Evolutionary conservation across 2,329 filamentous ascomycete genomes (phyloP).

Genomic region (Pseudofabraea citricarpa): DNA sequence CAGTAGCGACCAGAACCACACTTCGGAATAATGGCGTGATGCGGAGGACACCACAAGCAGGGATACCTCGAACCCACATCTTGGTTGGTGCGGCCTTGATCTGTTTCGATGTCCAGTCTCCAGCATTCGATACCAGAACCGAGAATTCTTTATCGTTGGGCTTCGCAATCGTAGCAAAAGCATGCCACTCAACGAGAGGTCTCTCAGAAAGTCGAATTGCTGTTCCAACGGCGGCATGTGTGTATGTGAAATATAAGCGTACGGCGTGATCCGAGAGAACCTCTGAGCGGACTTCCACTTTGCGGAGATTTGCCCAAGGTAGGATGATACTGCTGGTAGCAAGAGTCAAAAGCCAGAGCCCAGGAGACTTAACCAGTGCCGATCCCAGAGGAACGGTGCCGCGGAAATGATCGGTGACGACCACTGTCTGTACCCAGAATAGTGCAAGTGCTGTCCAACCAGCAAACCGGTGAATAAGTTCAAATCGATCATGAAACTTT

Average conservation of each 20-base stretch:
- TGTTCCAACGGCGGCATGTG: slow-evolving; percentile 50
- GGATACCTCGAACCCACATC: slow-evolving; percentile 65
- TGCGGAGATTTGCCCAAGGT: slow-evolving; percentile 69
- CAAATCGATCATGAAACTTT: slow-evolving; percentile 63
- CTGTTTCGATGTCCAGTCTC: slow-evolving; percentile 66
- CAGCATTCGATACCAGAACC: slow-evolving; percentile 65
- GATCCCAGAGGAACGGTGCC: slow-evolving; percentile 24
- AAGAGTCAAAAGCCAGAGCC: slow-evolving; percentile 64
- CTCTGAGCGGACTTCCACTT: slow-evolving; percentile 60
- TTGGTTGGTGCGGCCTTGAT: slow-evolving; percentile 57
- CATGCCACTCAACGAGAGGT: slow-evolving; percentile 68
- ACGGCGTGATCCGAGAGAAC: slow-evolving; percentile 68
- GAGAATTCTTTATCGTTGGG: slow-evolving; percentile 56
- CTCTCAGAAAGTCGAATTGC: slow-evolving; percentile 55
- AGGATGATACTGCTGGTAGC: slow-evolving; percentile 63
- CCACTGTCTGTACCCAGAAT: slow-evolving; percentile 59
- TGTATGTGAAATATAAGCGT: slow-evolving; percentile 64
- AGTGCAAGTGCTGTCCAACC: slow-evolving; percentile 65
- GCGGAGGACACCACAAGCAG: slow-evolving; percentile 63
- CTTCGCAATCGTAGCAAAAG: slow-evolving; percentile 69
- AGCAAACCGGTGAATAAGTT: slow-evolving; percentile 65
- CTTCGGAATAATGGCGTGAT: slow-evolving; percentile 61
- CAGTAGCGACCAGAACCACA: slow-evolving; percentile 64
- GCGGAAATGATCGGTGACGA: slow-evolving; percentile 43
- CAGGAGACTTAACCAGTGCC: slow-evolving; percentile 40